A percentile compares a stretch with the other conserved stretches of the same genome.
Conservation (phyloP, 177 flowering plant species). For the Tripterygium wilfordii region DNA sequence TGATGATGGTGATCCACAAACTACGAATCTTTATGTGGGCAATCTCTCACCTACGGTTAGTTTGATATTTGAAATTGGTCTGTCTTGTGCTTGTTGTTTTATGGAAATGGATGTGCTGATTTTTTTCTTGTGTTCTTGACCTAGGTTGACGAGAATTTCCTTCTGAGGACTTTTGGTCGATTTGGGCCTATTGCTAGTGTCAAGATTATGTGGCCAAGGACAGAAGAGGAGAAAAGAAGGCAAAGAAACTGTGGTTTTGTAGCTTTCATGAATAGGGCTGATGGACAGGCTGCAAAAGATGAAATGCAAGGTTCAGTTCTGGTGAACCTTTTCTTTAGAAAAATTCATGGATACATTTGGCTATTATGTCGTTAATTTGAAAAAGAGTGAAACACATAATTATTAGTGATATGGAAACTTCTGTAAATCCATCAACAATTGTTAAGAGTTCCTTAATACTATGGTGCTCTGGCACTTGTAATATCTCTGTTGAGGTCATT, state of each 20-base stretch:
- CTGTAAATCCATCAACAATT: no score
- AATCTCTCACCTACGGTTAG: slow-evolving; percentile 91
- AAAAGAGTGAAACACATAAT: no score
- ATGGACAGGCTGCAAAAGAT: slow-evolving; percentile 99
- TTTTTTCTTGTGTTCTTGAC: slow-evolving; percentile 6
- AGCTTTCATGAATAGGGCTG: slow-evolving; percentile 97
- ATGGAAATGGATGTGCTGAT: no score
- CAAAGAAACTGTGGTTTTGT: slow-evolving; percentile 99
- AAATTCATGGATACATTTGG: neutral
- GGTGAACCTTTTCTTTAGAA: neutral
- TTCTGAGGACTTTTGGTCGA: slow-evolving; percentile 93
- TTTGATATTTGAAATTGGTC: no score
- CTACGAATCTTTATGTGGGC: slow-evolving; percentile 98
- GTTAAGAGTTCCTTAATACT: no score
- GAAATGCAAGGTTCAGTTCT: slow-evolving; percentile 90
- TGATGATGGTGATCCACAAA: slow-evolving; percentile 99
- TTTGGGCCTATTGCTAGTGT: slow-evolving; percentile 99
- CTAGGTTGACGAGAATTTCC: slow-evolving; percentile 98
- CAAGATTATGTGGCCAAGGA: slow-evolving; percentile 99
- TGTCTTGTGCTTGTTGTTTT: neutral
- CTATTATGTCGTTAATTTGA: no score
- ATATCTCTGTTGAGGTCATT: no score
- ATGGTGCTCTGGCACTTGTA: no score
- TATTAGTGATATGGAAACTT: no score
- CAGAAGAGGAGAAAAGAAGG: slow-evolving; percentile 91